These are phyloP conservation scores for Houttuynia cordata DNA, from an alignment of 164 flowering plant species.

Conservation along the genomic window DNA sequence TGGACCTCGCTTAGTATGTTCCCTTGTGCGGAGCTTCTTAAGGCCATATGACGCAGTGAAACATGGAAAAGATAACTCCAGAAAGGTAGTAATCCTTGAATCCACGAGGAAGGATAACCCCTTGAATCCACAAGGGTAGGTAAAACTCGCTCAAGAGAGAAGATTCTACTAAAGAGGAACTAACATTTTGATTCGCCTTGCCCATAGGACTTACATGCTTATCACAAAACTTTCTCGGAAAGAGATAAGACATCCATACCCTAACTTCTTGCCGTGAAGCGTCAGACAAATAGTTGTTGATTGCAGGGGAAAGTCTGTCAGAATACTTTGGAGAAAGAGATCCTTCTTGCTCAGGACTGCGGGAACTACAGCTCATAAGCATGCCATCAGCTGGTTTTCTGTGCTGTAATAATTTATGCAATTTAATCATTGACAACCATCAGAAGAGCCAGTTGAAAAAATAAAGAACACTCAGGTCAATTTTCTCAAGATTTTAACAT, in stretches of 20 bases:
- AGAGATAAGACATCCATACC: slow-evolving; percentile 25
- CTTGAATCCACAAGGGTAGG: too few species aligned
- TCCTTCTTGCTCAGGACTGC: slow-evolving; percentile 69
- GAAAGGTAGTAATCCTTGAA: too few species aligned
- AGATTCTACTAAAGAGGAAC: too few species aligned
- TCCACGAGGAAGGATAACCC: too few species aligned
- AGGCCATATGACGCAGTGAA: too few species aligned
- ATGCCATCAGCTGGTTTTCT: slow-evolving; percentile 70
- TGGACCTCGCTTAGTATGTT: too few species aligned
- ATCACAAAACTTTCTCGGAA: too few species aligned
- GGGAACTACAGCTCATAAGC: slow-evolving; percentile 79
- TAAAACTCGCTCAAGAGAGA: too few species aligned
- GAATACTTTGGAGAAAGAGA: slow-evolving; percentile 78
- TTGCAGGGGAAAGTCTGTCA: slow-evolving; percentile 94
- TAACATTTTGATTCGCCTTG: too few species aligned
- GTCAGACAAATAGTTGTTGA: slow-evolving; percentile 82
- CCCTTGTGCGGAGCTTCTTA: too few species aligned
- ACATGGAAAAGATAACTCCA: too few species aligned
- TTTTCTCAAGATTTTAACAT: neutral
- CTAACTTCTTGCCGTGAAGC: slow-evolving; percentile 95
- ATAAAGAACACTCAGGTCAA: neutral
- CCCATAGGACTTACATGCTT: too few species aligned
- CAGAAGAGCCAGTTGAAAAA: neutral
- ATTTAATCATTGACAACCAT: slow-evolving; percentile 1
- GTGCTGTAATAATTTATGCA: slow-evolving; percentile 43